Percentiles rank a stretch among this genome's conserved stretches.
Evolutionary conservation across 176 grass and related monocot species (phyloP).

Genomic region (Leersia perrieri): DNA sequence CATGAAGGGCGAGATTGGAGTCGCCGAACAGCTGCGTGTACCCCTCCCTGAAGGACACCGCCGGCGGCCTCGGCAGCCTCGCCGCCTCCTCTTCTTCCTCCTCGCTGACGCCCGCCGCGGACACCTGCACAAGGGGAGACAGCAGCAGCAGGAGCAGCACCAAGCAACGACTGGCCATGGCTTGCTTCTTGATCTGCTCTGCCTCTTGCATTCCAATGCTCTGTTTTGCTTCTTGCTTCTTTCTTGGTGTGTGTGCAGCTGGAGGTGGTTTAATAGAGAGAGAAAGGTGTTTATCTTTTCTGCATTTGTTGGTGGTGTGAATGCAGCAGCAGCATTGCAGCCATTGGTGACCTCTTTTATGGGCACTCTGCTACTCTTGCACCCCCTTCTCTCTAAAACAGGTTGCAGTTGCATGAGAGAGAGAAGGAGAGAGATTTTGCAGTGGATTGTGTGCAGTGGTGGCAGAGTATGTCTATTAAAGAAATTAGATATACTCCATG

Average conservation of each 20-base stretch:
- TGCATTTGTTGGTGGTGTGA: not conserved
- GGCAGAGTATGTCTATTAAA: not conserved
- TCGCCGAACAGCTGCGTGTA: slow-evolving; percentile 40
- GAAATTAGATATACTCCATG: not conserved
- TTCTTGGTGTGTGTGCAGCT: not conserved
- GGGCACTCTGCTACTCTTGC: not conserved
- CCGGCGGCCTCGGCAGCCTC: not conserved
- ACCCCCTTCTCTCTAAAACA: not conserved
- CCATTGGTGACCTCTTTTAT: slow-evolving; percentile 1
- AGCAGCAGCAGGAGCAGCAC: not conserved
- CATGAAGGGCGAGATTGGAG: slow-evolving; percentile 23
- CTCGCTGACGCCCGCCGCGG: not conserved
- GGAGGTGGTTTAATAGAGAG: not conserved
- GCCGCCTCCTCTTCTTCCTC: not conserved
- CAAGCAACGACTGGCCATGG: not conserved
- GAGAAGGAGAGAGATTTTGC: not conserved
- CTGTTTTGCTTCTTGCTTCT: not conserved
- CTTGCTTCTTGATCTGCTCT: not conserved
- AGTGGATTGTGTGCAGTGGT: not conserved
- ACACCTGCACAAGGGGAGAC: not conserved
- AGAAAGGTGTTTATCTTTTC: not conserved
- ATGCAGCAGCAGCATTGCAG: not conserved
- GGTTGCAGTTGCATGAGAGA: not conserved
- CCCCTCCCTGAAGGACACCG: slow-evolving; percentile 23
- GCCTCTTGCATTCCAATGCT: not conserved